Conservation (phyloP, 305 asterid genomes). For the Fraxinus paxiana region DNA sequence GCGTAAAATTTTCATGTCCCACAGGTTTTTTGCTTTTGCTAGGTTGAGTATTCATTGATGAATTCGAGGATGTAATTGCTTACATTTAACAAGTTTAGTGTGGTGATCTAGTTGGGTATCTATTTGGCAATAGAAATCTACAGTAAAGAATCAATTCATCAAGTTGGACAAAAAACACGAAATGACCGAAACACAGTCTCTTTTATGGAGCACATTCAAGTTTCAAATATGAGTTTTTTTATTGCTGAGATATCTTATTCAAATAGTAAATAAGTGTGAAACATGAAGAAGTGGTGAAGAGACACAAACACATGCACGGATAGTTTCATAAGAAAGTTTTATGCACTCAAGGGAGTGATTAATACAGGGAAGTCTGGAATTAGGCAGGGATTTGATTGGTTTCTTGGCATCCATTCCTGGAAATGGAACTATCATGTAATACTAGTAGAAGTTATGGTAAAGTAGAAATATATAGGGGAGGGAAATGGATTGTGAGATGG, state of each 20-base stretch:
- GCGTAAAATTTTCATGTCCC: background rate
- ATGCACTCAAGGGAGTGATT: background rate
- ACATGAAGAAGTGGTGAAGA: background rate
- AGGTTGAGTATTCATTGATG: background rate
- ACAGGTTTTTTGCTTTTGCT: background rate
- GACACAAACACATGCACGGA: background rate
- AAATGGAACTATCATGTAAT: background rate
- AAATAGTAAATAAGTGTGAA: background rate
- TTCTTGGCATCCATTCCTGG: background rate
- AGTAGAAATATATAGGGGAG: background rate
- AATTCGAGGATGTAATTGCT: background rate
- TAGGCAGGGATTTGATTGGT: background rate
- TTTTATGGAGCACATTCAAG: background rate
- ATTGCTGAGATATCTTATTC: background rate
- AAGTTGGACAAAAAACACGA: background rate
- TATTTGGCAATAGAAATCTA: background rate
- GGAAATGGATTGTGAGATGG: background rate
- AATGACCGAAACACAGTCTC: background rate
- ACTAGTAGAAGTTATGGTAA: background rate
- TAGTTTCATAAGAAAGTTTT: background rate
- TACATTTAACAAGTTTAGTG: background rate
- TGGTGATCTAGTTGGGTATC: constrained; percentile 4
- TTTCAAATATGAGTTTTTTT: background rate
- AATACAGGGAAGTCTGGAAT: background rate
- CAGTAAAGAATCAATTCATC: background rate